Percentiles rank a stretch among this genome's conserved stretches.
These are phyloP conservation scores for Borovskyia barvae DNA, from an alignment of 208 protist genomes.

Conservation along the genomic window DNA sequence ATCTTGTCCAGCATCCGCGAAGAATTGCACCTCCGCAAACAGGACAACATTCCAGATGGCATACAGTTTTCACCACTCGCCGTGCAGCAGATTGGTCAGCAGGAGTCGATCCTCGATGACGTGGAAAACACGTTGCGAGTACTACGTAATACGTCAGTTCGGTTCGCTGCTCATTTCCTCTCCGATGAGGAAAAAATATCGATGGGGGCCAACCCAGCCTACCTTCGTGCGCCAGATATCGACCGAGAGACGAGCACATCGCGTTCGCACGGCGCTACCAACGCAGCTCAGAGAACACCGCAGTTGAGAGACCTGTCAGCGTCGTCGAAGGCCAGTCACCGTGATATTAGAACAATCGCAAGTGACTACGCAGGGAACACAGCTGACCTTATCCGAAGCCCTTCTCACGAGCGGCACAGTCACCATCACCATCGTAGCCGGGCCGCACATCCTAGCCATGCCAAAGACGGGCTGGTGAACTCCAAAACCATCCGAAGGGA, in stretches of 20 bases:
- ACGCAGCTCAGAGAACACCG: no score
- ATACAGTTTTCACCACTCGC: constrained; percentile 26
- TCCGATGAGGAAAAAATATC: constrained; percentile 74
- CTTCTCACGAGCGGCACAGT: background rate
- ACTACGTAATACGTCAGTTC: constrained; percentile 63
- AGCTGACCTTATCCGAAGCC: no score
- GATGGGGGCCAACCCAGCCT: constrained; percentile 72
- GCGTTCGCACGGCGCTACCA: constrained; percentile 8
- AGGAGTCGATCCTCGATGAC: constrained; percentile 49
- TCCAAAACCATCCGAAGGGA: background rate
- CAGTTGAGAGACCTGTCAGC: no score
- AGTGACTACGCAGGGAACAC: no score
- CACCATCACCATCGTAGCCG: background rate
- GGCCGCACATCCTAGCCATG: background rate
- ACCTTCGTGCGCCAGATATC: constrained; percentile 55
- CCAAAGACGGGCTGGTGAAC: constrained; percentile 5
- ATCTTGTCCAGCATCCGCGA: constrained; percentile 34
- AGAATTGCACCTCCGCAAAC: constrained; percentile 20
- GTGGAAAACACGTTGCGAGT: constrained; percentile 31
- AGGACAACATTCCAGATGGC: constrained; percentile 54
- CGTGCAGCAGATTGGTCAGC: constrained; percentile 26
- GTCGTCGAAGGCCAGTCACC: no score
- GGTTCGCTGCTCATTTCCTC: constrained; percentile 74
- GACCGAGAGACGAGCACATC: constrained; percentile 16
- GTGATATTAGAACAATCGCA: no score